Evolutionary conservation across 2,329 filamentous ascomycete species (phyloP).

Genomic region (Capronia coronata): DNA sequence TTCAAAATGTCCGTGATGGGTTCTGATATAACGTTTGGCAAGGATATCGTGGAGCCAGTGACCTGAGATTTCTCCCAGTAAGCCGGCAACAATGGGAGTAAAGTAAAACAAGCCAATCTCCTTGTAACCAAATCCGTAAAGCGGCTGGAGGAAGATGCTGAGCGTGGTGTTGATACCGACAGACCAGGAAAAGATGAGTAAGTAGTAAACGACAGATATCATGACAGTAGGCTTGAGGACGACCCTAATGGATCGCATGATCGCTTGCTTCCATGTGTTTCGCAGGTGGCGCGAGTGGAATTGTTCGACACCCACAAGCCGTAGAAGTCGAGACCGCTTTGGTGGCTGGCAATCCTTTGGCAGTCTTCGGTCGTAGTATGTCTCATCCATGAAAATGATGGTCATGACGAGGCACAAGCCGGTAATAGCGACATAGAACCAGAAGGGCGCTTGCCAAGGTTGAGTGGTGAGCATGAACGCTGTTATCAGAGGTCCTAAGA

Average conservation of each 20-base stretch:
- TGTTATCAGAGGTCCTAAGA: constrained; percentile 28
- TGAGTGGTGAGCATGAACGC: constrained; percentile 37
- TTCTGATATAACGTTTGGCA: constrained; percentile 41
- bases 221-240: constrained; percentile 38
- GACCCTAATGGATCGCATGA: constrained; percentile 35
- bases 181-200: constrained; percentile 39
- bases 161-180: constrained; percentile 53
- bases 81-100: constrained; percentile 49
- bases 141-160: constrained; percentile 46
- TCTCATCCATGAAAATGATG: constrained; percentile 36
- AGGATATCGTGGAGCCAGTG: constrained; percentile 53
- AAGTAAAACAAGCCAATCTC: constrained; percentile 55
- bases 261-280: constrained; percentile 34
- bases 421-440: constrained; percentile 31
- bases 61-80: constrained; percentile 49
- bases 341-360: constrained; percentile 23
- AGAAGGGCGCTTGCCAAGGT: constrained; percentile 36
- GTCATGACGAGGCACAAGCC: constrained; percentile 32
- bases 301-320: constrained; percentile 30
- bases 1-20: constrained; percentile 49
- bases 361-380: constrained; percentile 35
- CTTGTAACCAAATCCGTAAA: constrained; percentile 47
- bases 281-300: constrained; percentile 26
- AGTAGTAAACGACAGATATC: constrained; percentile 35
- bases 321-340: constrained; percentile 28